Percentiles rank a stretch among this genome's conserved stretches.
Evolutionary conservation across 345 rosid species (phyloP).

Genomic region (Syzygium oleosum): DNA sequence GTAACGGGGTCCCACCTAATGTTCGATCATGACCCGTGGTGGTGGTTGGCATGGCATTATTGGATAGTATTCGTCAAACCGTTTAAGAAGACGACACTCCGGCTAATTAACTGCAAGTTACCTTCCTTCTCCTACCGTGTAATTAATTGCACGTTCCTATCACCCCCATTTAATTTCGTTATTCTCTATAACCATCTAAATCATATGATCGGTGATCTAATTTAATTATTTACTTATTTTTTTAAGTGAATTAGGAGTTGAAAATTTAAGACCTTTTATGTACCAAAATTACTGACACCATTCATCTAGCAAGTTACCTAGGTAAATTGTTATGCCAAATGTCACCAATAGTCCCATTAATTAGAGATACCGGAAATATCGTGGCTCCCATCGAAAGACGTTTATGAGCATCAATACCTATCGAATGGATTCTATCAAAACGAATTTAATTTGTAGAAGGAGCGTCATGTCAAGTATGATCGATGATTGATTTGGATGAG

Average conservation of each 20-base stretch:
- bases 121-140: not conserved
- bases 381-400: too few species aligned
- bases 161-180: not conserved
- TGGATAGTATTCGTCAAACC: not conserved
- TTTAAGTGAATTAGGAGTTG: too few species aligned
- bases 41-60: not conserved
- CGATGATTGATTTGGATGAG: too few species aligned
- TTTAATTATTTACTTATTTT: too few species aligned
- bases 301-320: not conserved
- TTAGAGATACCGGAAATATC: not conserved
- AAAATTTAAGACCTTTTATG: not conserved
- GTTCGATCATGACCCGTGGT: not conserved
- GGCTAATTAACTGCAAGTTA: not conserved
- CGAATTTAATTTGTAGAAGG: too few species aligned
- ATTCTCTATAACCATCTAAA: not conserved
- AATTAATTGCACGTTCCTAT: not conserved
- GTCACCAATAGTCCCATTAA: not conserved
- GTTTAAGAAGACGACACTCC: not conserved
- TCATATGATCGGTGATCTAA: not conserved
- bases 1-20: not conserved
- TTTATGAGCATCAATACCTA: too few species aligned
- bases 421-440: too few species aligned
- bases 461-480: too few species aligned
- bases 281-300: not conserved
- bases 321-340: not conserved